These are phyloP conservation scores for Urochloa ruziziensis DNA, from an alignment of 176 grass and related monocot genomes.

Conservation along the genomic window DNA sequence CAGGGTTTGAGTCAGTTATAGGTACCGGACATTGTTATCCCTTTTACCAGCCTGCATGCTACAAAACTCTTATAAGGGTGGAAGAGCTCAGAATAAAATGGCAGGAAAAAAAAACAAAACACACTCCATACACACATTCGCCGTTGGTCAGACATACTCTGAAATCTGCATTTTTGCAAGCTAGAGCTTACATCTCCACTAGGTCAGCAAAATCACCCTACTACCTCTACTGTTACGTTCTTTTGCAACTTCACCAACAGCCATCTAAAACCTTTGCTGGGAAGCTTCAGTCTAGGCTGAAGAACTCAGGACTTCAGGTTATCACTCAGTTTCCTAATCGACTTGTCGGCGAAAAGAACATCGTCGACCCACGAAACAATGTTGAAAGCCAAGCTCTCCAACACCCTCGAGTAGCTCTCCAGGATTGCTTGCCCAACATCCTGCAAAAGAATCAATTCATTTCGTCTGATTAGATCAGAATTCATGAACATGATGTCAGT, in stretches of 20 bases:
- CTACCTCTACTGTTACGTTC: constrained; percentile 11
- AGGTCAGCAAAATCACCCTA: constrained; percentile 46
- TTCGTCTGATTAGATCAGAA: constrained; percentile 5
- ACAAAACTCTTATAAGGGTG: background rate
- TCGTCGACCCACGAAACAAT: constrained; percentile 92
- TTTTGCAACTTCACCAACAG: constrained; percentile 29
- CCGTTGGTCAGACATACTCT: constrained; percentile 25
- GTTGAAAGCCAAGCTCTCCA: constrained; percentile 96
- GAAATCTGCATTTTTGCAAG: constrained; percentile 28
- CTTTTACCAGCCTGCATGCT: background rate
- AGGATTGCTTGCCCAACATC: constrained; percentile 94
- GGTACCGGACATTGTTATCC: background rate
- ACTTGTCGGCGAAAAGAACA: constrained; percentile 71
- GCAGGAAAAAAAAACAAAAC: background rate
- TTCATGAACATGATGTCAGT: background rate
- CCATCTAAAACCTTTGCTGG: constrained; percentile 19
- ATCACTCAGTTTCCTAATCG: constrained; percentile 40
- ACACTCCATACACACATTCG: background rate
- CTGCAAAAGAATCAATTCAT: constrained; percentile 5
- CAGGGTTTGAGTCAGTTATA: background rate
- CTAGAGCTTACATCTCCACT: constrained; percentile 27
- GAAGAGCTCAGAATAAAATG: background rate
- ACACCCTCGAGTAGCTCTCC: constrained; percentile 96
- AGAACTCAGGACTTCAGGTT: background rate
- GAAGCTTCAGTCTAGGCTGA: constrained; percentile 17